Evolutionary conservation across 768 basidiomycete species (phyloP), one percentile per base, ranked within the genome.

Genomic region (Tricholoma furcatifolium): DNA sequence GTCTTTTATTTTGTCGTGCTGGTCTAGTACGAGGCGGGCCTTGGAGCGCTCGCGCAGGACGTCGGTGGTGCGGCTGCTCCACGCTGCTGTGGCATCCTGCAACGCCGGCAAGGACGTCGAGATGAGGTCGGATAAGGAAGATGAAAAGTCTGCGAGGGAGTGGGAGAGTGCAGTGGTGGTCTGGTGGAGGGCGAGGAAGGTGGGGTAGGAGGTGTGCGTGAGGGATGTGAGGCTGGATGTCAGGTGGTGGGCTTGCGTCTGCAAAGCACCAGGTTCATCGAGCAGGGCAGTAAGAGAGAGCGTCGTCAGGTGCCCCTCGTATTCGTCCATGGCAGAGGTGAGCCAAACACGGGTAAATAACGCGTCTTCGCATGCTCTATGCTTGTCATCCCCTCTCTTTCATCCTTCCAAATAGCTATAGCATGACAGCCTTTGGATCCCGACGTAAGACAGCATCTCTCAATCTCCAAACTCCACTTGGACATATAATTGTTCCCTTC

Each of bases 1-100:
- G 67, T 98, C 94, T 58, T 89, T 80, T 54, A 98, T 80, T 68
- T 94, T 94, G 67, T 96, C 93, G 64, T 93, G 89, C 61, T 96
- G 91, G 61, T 98, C 95, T 54, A 93, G 81, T n/a, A 98, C 91
- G 45, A 90, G 75, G 30, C 84, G 77, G 0, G 91, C 91, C 57
- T 87, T 86, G 53, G 80, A 76, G 34, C 95, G 79, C 47, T 90
- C 85, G 43, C 77, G 73, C 47, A 93, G 81, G n/a, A 94, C 81
- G 18, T 76, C 67, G 43, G 88, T 85, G n/a, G 86, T 89, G 54
- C 82, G 79, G 21, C 80, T 77, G 45, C 84, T 78, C 78, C 95
- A 97, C 21, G 77, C 74, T 8, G 78, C 77, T 39, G 91, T 84
- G 53, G 82, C 79, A 35, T 81, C 74, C 62, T 96, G 92, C 40